Evolutionary conservation across 495 filamentous ascomycete genomes (phyloP).

Genomic region (Thozetella sp.): DNA sequence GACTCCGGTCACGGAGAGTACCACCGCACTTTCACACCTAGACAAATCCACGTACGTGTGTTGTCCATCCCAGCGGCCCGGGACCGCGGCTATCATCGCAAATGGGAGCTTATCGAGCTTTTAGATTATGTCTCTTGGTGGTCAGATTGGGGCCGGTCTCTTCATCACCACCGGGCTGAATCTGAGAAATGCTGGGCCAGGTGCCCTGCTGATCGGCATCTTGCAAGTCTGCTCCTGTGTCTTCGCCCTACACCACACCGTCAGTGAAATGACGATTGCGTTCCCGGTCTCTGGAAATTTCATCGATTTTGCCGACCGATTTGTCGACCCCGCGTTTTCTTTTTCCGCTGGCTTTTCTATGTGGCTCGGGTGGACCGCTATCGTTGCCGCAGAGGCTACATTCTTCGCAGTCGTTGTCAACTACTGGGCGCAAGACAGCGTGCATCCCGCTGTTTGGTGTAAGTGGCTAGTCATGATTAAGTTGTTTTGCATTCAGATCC

Average conservation of each 20-base stretch:
- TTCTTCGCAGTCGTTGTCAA: background rate
- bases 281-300: background rate
- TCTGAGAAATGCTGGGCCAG: background rate
- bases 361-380: background rate
- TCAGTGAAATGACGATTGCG: slow-evolving; percentile 1
- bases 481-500: too few relatives aligned
- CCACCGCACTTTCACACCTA: background rate
- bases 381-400: background rate
- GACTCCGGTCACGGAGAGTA: background rate
- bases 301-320: slow-evolving; percentile 1
- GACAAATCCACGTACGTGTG: background rate
- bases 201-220: background rate
- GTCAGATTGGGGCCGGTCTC: slow-evolving; percentile 1
- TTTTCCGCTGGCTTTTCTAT: slow-evolving; percentile 3
- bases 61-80: background rate
- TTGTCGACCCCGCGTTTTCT: background rate
- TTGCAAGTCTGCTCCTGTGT: background rate
- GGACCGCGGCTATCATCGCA: background rate
- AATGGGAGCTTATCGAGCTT: background rate
- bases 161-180: slow-evolving; percentile 2
- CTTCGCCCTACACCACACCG: slow-evolving; percentile 2
- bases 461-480: too few relatives aligned
- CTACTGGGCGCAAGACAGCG: background rate
- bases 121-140: background rate
- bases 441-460: slow-evolving; percentile 1